These are phyloP conservation scores for Aspergillus quadrilineatus DNA, from an alignment of 2,329 filamentous ascomycete species.

Conservation along the genomic window DNA sequence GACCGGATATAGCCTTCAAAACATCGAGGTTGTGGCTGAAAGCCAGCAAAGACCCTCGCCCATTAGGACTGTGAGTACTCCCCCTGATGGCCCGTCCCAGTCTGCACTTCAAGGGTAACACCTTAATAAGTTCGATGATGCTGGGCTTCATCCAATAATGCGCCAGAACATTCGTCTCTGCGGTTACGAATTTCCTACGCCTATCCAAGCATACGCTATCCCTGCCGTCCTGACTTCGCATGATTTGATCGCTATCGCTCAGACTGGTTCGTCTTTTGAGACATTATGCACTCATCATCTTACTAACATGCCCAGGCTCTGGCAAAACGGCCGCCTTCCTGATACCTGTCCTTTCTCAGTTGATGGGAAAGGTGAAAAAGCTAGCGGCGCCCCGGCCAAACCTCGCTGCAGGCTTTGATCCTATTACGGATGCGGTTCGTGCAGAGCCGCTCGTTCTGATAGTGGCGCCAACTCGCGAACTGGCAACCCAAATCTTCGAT, in stretches of 20 bases:
- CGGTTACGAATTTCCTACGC: slow-evolving; percentile 71
- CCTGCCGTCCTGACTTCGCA: slow-evolving; percentile 73
- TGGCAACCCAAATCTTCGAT: slow-evolving; percentile 93
- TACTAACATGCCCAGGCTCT: slow-evolving; percentile 63
- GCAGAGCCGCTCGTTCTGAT: slow-evolving; percentile 88
- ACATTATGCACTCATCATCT: no score
- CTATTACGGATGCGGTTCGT: slow-evolving; percentile 54
- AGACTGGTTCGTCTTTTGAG: slow-evolving; percentile 66
- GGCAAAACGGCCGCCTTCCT: slow-evolving; percentile 95
- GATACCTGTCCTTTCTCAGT: slow-evolving; percentile 79
- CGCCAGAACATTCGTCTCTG: slow-evolving; percentile 72
- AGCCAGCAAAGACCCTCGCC: slow-evolving; percentile 49
- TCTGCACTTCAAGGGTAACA: neutral
- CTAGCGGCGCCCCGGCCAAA: slow-evolving; percentile 73
- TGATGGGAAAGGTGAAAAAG: slow-evolving; percentile 96
- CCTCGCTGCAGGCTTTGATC: slow-evolving; percentile 53
- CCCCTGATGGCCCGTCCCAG: neutral
- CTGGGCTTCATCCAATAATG: slow-evolving; percentile 83
- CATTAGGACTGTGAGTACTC: slow-evolving; percentile 49
- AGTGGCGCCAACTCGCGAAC: slow-evolving; percentile 81
- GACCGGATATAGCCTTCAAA: slow-evolving; percentile 38
- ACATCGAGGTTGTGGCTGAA: slow-evolving; percentile 53
- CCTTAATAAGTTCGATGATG: slow-evolving; percentile 63
- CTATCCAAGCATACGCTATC: slow-evolving; percentile 82
- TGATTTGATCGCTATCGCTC: slow-evolving; percentile 85